These are phyloP conservation scores for Fusarium cicatricum DNA, from an alignment of 2,329 filamentous ascomycete genomes.

Conservation along the genomic window DNA sequence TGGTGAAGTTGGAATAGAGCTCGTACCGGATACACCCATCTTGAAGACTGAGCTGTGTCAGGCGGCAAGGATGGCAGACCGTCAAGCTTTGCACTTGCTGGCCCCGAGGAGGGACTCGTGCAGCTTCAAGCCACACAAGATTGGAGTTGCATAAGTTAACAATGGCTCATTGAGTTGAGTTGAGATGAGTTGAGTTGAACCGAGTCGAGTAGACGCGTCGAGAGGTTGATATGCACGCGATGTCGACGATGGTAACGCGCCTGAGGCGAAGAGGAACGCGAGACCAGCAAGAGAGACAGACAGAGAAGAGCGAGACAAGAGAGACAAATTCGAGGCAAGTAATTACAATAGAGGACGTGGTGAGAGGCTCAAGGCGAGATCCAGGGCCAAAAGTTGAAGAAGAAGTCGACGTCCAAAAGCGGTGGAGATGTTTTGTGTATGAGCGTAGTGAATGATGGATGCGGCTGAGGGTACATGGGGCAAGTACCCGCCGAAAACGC, in stretches of 20 bases:
- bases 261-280: constrained; percentile 4
- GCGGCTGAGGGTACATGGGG: constrained; percentile 1
- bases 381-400: constrained; percentile 15
- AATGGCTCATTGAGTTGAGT: constrained; percentile 24
- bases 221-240: constrained; percentile 31
- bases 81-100: constrained; percentile 23
- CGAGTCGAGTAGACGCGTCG: constrained; percentile 28
- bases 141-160: constrained; percentile 25
- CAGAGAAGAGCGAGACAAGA: background rate
- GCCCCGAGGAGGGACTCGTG: constrained; percentile 28
- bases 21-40: constrained; percentile 51
- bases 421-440: constrained; percentile 30
- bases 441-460: background rate
- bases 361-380: constrained; percentile 9
- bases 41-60: constrained; percentile 27
- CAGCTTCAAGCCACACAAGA: constrained; percentile 26
- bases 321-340: constrained; percentile 2
- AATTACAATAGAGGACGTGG: constrained; percentile 7
- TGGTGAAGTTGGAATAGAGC: background rate
- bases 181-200: no score
- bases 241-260: constrained; percentile 18
- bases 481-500: constrained; percentile 15
- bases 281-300: background rate
- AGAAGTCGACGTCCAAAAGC: constrained; percentile 19
- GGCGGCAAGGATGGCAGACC: constrained; percentile 14